Base-by-base conservation (phyloP, 2,329 filamentous ascomycete species). In the Alternaria consortialis region DNA sequence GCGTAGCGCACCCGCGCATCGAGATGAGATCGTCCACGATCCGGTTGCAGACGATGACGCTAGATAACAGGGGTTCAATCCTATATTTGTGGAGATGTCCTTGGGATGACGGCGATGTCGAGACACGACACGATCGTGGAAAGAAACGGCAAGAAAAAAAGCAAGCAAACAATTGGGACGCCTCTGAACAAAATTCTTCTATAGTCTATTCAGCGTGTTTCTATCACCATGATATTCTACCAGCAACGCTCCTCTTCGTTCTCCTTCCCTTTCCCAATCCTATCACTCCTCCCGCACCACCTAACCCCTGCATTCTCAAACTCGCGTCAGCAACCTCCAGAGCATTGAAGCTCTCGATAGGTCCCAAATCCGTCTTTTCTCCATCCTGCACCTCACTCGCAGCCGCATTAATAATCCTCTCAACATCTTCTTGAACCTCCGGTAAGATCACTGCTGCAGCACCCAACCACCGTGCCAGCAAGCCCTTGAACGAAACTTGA, bases 401-500 rank as follows among this genome's bases (percentile, higher is more conserved):
- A 23, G 67, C 64, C 12, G 48, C 27, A 32, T 44, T 56, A 17
- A 72, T 59, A 17, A 74, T 51, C 1, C 50, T 53, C 25, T 42
- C 42, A 40, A 71, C 60, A 15, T 67, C 62, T 2, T 58, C 59
- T 29, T 40, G 51, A 4, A 72, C 40, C 13, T 68, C 65, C 7
- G 71, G 70, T 37, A 72, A n/a, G 4, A 72, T 15, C 20, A 56
- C 56, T 0, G 71, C 71, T 7, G 67, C 68, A 4, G 70, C 68
- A 15, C 73, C 73, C 57, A 75, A 34, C 69, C 69, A 74, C n/a
- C 72, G 55, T 12, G 72, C 72, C 54, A 75, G 46, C 17, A 67
- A 58, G 0, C 69, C 73, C 58, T 92, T 92, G 84, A 91, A 91
- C n/a, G 86, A 87, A 67, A 84, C 85, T 83, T 90, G 89, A 77